Evolutionary conservation across 208 protist genomes (phyloP).

Genomic region (Vickermania ingenoplastis): DNA sequence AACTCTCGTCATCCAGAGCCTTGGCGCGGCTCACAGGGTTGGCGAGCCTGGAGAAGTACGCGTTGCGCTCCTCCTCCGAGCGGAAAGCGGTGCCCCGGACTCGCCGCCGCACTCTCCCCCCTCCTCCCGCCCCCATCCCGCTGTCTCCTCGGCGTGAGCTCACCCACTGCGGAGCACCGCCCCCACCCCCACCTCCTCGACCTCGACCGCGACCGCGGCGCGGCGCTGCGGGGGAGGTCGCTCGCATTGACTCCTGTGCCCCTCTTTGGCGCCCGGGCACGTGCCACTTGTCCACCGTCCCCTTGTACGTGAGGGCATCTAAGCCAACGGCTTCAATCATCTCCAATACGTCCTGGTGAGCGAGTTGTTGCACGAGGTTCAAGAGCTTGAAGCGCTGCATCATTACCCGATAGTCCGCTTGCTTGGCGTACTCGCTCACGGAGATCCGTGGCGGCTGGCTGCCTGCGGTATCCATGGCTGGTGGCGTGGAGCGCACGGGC

Average conservation of each 20-base stretch:
- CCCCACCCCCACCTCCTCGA: not conserved
- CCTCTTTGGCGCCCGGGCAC: not conserved
- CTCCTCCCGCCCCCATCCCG: too few species aligned
- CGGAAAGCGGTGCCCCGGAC: constrained; percentile 2
- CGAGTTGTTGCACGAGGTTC: constrained; percentile 74
- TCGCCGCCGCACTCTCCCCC: not conserved
- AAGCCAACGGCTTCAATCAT: constrained; percentile 74
- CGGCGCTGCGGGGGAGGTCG: not conserved
- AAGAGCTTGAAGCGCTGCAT: constrained; percentile 83
- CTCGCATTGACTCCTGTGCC: not conserved
- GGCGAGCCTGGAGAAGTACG: constrained; percentile 29
- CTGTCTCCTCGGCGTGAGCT: not conserved
- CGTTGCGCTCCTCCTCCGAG: constrained; percentile 16
- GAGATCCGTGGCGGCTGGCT: constrained; percentile 7
- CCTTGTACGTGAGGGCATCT: constrained; percentile 54
- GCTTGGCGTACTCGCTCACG: constrained; percentile 13
- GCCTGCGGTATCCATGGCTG: too few species aligned
- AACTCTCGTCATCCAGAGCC: too few species aligned
- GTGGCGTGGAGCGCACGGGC: too few species aligned
- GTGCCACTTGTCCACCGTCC: constrained; percentile 14
- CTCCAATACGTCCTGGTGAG: constrained; percentile 70
- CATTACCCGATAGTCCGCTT: constrained; percentile 53
- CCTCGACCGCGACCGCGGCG: not conserved
- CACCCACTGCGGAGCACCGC: not conserved
- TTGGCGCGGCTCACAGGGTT: constrained; percentile 15